phyloP scores from a whole-genome alignment of 2,329 filamentous ascomycete genomes.

The Neoascochyta sp. region DNA sequence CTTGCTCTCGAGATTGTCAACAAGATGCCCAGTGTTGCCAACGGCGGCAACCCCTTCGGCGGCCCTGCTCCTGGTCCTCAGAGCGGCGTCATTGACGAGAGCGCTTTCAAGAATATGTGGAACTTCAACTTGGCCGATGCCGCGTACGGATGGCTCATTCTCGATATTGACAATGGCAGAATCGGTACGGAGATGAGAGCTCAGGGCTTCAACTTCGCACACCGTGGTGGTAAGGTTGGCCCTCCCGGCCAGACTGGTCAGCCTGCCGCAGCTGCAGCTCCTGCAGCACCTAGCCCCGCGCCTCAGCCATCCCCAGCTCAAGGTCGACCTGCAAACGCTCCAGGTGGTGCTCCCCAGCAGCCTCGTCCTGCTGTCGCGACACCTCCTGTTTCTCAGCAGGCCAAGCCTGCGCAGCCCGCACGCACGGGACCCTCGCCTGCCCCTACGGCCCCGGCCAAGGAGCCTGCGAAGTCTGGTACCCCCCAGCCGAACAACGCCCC shows the following conservation, averaged over 20 bases:
- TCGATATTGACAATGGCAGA: conserved; percentile 91
- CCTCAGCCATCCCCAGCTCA: conserved; percentile 37
- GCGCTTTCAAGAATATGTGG: conserved; percentile 99
- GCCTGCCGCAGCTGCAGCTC: conserved; percentile 36
- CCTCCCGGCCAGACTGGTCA: conserved; percentile 38
- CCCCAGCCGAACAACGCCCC: conserved; percentile 44
- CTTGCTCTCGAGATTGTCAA: conserved; percentile 91
- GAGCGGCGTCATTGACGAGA: conserved; percentile 92
- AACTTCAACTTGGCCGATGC: conserved; percentile 98
- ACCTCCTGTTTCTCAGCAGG: conserved; percentile 37
- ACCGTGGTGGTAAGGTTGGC: conserved; percentile 73
- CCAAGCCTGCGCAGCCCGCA: conserved; percentile 37
- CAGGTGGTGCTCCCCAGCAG: conserved; percentile 33
- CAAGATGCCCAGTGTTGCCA: conserved; percentile 95
- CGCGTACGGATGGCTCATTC: conserved; percentile 90
- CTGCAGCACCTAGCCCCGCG: conserved; percentile 40
- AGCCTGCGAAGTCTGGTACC: conserved; percentile 49
- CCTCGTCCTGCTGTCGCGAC: conserved; percentile 30
- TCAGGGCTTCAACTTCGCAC: conserved; percentile 98
- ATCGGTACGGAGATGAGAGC: conserved; percentile 99
- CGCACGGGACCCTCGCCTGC: conserved; percentile 42
- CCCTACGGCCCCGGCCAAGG: conserved; percentile 41
- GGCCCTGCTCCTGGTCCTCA: conserved; percentile 71
- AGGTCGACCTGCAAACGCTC: conserved; percentile 28
- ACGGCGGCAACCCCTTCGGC: conserved; percentile 94